Conservation (phyloP, 2,329 filamentous ascomycete species). For the Calonectria leucothoes region DNA sequence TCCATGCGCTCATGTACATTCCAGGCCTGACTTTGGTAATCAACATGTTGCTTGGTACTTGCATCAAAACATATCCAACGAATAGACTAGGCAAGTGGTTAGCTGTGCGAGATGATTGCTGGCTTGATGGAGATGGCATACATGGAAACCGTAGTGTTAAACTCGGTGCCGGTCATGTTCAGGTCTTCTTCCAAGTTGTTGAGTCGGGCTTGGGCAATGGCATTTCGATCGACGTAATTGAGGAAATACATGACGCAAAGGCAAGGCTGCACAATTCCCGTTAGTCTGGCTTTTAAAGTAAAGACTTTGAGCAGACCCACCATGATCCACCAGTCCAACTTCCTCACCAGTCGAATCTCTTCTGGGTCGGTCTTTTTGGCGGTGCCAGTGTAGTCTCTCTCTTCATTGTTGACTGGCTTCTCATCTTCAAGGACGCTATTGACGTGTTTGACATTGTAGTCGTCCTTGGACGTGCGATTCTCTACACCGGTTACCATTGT, state of each 20-base stretch:
- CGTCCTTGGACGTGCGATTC: slow-evolving; percentile 24
- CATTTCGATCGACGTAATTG: slow-evolving; percentile 58
- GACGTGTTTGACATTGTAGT: slow-evolving; percentile 33
- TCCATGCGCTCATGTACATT: slow-evolving; percentile 55
- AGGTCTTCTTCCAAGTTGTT: slow-evolving; percentile 62
- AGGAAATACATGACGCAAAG: slow-evolving; percentile 58
- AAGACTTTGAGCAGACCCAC: slow-evolving; percentile 35
- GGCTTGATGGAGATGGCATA: slow-evolving; percentile 23
- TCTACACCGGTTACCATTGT: slow-evolving; percentile 14
- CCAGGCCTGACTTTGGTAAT: slow-evolving; percentile 54
- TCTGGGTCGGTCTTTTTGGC: slow-evolving; percentile 52
- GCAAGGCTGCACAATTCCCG: slow-evolving; percentile 30
- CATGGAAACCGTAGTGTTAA: slow-evolving; percentile 59
- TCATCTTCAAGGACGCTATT: slow-evolving; percentile 39
- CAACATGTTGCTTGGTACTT: slow-evolving; percentile 55
- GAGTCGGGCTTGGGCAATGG: slow-evolving; percentile 58
- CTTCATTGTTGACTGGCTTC: slow-evolving; percentile 29
- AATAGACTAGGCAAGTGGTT: slow-evolving; percentile 40
- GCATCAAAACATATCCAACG: slow-evolving; percentile 58
- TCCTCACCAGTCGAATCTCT: slow-evolving; percentile 54
- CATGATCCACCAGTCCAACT: slow-evolving; percentile 56
- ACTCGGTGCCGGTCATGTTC: slow-evolving; percentile 65
- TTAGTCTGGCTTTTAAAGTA: slow-evolving; percentile 3
- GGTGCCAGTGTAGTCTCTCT: slow-evolving; percentile 52
- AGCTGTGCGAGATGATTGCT: background rate